Base-by-base conservation (phyloP, 1,284 basidiomycete genomes). In the Porodaedalea pini region DNA sequence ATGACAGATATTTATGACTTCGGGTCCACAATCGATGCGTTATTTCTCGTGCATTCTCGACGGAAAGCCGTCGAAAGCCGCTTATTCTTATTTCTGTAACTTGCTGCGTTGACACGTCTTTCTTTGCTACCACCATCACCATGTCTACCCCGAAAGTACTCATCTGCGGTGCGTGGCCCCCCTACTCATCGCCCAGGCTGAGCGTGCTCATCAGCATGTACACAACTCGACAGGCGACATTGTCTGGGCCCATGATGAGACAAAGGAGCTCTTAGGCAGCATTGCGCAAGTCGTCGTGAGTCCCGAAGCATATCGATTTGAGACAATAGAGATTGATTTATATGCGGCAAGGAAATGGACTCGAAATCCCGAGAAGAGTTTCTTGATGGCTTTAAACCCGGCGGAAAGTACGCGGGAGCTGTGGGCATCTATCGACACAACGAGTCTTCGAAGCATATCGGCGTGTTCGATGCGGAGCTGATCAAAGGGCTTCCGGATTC, bases 351-450 rank as follows among this genome's bases (percentile, higher is more conserved):
- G 87, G 73, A 69, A 54, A 82, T 92, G 71, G 81, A 86, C 68
- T 88, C 87, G 3, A 71, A 77, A 7, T 75, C 79, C 62, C 82
- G 90, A 10, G 75, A 78, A 17, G 81, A 85, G 43, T 92, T 95
- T 71, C 77, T 91, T 53, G 72, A 78, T 7, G 83, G 80, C 57
- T 79, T 90, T 54, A 73, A 78, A 54, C 73, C 81, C 3, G 81
- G 81, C 21, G 85, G 85, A 13, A 92, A 88, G 70, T 96, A 94
- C 73, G 78, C 78, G 34, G 81, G 83, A 25, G 78, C 85, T 0
- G 80, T 88, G 7, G 94, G 83, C 19, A 83, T 96, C 60, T 97
- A 94, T 75, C 80, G 92, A 56, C 79, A 89, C 67, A 88, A 90
- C 70, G 72, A 73, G 41, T 86, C 83, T 21, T 72, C 81, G n/a